phyloP scores from a whole-genome alignment of 129 eudicot species.

The Scalesia atractyloides region DNA sequence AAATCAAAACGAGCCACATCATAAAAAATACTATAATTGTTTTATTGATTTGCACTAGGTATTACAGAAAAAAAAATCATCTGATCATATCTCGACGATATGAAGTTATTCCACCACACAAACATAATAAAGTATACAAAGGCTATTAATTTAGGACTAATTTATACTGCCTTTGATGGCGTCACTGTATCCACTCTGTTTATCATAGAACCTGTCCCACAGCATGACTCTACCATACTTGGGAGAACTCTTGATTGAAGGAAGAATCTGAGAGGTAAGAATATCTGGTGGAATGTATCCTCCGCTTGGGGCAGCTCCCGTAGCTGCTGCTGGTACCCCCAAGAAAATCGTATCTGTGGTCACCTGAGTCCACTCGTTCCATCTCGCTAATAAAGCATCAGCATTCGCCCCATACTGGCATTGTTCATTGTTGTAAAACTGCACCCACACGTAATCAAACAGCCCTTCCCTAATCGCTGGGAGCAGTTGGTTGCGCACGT shows the following conservation, averaged over 20 bases:
- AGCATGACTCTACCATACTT: slow-evolving; percentile 84
- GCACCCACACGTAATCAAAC: slow-evolving; percentile 79
- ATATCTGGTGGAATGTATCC: slow-evolving; percentile 68
- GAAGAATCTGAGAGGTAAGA: slow-evolving; percentile 54
- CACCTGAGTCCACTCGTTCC: slow-evolving; percentile 62
- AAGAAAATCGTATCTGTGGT: slow-evolving; percentile 49
- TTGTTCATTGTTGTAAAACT: slow-evolving; percentile 63
- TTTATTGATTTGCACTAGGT: slow-evolving; percentile 19
- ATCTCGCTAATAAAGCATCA: slow-evolving; percentile 42
- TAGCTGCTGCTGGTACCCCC: slow-evolving; percentile 63
- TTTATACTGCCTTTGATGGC: slow-evolving; percentile 45
- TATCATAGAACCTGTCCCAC: slow-evolving; percentile 60
- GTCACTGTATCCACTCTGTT: slow-evolving; percentile 41
- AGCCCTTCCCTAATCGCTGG: slow-evolving; percentile 46
- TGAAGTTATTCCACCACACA: slow-evolving; percentile 12
- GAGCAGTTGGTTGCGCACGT: slow-evolving; percentile 16
- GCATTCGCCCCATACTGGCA: slow-evolving; percentile 46
- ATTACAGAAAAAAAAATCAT: not conserved
- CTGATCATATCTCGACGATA: slow-evolving; percentile 22
- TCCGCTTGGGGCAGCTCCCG: slow-evolving; percentile 41
- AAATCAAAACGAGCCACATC: not conserved
- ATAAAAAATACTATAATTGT: not conserved
- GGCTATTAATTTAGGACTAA: not conserved
- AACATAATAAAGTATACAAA: slow-evolving; percentile 3
- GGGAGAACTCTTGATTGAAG: slow-evolving; percentile 50